These are phyloP conservation scores for Penicillium goetzii DNA, from an alignment of 495 filamentous ascomycete genomes.

Conservation along the genomic window DNA sequence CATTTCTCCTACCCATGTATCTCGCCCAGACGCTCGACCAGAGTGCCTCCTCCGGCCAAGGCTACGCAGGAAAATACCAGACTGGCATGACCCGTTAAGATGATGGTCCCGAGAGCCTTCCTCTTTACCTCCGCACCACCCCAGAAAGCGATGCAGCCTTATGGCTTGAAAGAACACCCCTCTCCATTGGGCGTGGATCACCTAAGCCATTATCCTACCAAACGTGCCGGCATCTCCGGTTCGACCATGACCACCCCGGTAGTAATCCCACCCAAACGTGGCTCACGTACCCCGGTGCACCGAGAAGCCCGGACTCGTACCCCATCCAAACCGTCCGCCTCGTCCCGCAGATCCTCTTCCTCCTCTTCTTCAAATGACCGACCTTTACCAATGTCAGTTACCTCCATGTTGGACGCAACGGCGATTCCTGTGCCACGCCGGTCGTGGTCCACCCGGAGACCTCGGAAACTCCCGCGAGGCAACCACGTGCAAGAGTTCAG, in stretches of 20 bases:
- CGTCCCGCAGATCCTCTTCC: constrained; percentile 40
- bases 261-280: constrained; percentile 49
- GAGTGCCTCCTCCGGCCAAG: constrained; percentile 51
- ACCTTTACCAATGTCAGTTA: constrained; percentile 40
- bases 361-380: constrained; percentile 38
- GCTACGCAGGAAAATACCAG: constrained; percentile 12
- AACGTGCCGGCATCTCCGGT: constrained; percentile 11
- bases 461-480: constrained; percentile 44
- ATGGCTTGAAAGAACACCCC: constrained; percentile 23
- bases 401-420: constrained; percentile 50
- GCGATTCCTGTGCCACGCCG: constrained; percentile 48
- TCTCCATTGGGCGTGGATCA: constrained; percentile 14
- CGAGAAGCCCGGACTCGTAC: constrained; percentile 28
- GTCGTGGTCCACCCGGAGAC: constrained; percentile 35
- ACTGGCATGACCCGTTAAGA: constrained; percentile 33
- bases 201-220: constrained; percentile 23
- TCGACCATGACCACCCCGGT: constrained; percentile 42
- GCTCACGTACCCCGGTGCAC: constrained; percentile 29
- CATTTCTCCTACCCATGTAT: constrained; percentile 45
- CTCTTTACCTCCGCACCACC: constrained; percentile 41
- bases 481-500: constrained; percentile 53
- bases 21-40: constrained; percentile 52
- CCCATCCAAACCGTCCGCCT: constrained; percentile 28
- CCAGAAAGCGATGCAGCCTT: constrained; percentile 26
- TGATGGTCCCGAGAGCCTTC: constrained; percentile 56